These are phyloP conservation scores for Gnomoniopsis sp. DNA, from an alignment of 2,329 filamentous ascomycete genomes.

Conservation along the genomic window DNA sequence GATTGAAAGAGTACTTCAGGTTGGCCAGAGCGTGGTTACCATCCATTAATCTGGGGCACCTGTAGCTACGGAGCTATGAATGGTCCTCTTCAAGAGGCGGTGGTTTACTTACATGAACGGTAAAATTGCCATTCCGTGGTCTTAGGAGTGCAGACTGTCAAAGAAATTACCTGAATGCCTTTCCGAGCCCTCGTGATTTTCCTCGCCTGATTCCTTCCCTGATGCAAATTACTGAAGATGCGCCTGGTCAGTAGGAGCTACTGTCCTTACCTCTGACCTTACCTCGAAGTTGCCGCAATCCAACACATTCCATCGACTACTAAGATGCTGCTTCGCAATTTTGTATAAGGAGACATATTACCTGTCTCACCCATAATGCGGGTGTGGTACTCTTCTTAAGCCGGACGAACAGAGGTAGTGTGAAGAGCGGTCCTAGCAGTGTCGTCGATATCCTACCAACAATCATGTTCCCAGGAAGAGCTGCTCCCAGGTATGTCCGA, in stretches of 20 bases:
- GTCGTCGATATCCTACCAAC: not conserved
- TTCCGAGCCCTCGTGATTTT: not conserved
- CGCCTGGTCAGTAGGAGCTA: slow-evolving; percentile 24
- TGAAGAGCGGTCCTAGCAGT: not conserved
- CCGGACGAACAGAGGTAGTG: not conserved
- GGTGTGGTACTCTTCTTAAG: not conserved
- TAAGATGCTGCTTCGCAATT: slow-evolving; percentile 3
- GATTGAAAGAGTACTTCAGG: not conserved
- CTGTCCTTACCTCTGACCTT: slow-evolving; percentile 30
- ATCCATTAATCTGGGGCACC: not conserved
- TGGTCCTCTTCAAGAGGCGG: not conserved
- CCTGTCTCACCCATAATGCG: slow-evolving; percentile 16
- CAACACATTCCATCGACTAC: slow-evolving; percentile 4
- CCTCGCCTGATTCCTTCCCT: not conserved
- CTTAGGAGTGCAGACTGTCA: not conserved
- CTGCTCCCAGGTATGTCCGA: not conserved
- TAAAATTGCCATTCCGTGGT: not conserved
- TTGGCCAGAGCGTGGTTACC: slow-evolving; percentile 2
- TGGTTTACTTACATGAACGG: not conserved
- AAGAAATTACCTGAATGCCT: not conserved
- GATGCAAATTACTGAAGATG: slow-evolving; percentile 4
- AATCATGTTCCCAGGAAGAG: not conserved
- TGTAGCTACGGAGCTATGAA: not conserved
- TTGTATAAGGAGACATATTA: slow-evolving; percentile 16
- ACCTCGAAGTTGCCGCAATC: slow-evolving; percentile 20